Base-by-base conservation (phyloP, 1,284 basidiomycete species). In the Microbotryum saponariae region DNA sequence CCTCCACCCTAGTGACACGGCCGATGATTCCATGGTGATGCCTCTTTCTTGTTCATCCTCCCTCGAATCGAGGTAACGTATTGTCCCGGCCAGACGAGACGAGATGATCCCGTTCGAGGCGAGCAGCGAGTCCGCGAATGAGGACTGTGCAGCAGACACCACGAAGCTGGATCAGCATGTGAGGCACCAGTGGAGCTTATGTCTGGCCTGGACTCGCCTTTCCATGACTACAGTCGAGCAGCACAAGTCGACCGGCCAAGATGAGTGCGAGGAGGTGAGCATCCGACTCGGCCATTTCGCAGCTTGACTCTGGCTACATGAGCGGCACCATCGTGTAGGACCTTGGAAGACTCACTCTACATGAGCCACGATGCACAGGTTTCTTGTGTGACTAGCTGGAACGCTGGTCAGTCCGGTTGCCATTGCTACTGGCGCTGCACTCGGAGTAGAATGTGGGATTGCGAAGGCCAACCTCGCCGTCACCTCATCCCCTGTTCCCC, bases 71-170 rank as follows among this genome's bases (percentile, higher is more conserved):
- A 98, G 80, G 76, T 96, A 98, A 60, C 96, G 82, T 74, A 98
- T 85, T 76, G 97, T 97, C 25, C 96, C 96, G 0, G 93, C 96
- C 85, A 97, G 88, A 51, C 90, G 80, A 5, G 86, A 79, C 1
- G 93, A 97, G 73, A 99, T 97, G 75, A 99, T 97, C 73, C 92
- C 94, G 78, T 98, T 98, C 33, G 94, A 90, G 3, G 94, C 94
- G 20, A 99, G 83, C 3, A 99, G 82, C 21, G 88, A 86, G 74
- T 99, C 96, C 81, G 96, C 94, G 67, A 96, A 87, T 0, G 92
- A 70, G 18, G 72, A 72, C 67, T 74, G 56, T 42, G 37, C 5
- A 42, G 14, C 37, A 42, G 14, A 23, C 21, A 56, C 29, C 37
- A 23, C 46, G n/a, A 27, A n/a, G 20, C 16, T 58, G 46, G 48